These are phyloP conservation scores for Aspergillus leporis DNA, from an alignment of 495 filamentous ascomycete genomes.

Conservation along the genomic window DNA sequence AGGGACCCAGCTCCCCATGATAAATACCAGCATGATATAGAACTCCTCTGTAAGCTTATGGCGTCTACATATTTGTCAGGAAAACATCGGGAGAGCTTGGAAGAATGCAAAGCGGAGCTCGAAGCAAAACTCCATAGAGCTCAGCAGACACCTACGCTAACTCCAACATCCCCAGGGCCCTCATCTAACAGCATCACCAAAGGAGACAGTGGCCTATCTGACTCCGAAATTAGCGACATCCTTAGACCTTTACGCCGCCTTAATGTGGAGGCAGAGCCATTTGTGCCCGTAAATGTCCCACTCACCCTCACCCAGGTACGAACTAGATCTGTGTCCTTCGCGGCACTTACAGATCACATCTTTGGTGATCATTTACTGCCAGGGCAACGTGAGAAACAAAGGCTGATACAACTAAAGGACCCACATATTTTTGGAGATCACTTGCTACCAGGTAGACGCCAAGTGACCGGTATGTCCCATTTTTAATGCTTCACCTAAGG, in stretches of 20 bases:
- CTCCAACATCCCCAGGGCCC: not conserved
- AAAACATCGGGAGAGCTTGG: slow-evolving; percentile 8
- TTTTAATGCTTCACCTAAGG: not conserved
- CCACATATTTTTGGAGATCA: slow-evolving; percentile 20
- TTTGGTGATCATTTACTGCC: slow-evolving; percentile 26
- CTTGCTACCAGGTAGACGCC: slow-evolving; percentile 21
- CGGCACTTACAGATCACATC: not conserved
- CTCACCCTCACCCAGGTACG: not conserved
- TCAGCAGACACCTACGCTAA: not conserved
- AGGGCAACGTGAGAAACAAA: slow-evolving; percentile 8
- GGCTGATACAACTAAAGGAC: not conserved
- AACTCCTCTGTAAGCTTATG: slow-evolving; percentile 19
- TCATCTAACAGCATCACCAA: not conserved
- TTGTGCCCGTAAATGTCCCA: slow-evolving; percentile 11
- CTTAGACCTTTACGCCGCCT: slow-evolving; percentile 5
- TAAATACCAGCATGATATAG: slow-evolving; percentile 14
- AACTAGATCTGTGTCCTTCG: not conserved
- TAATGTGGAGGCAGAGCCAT: slow-evolving; percentile 13
- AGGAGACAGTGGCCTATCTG: not conserved
- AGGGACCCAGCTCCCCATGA: not conserved
- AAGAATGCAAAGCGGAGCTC: slow-evolving; percentile 16
- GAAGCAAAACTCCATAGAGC: slow-evolving; percentile 3
- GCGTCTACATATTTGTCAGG: slow-evolving; percentile 12
- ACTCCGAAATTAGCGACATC: not conserved
- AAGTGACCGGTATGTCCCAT: slow-evolving; percentile 2